These are phyloP conservation scores for Podospora tetraspora DNA, from an alignment of 495 filamentous ascomycete genomes.

Conservation along the genomic window DNA sequence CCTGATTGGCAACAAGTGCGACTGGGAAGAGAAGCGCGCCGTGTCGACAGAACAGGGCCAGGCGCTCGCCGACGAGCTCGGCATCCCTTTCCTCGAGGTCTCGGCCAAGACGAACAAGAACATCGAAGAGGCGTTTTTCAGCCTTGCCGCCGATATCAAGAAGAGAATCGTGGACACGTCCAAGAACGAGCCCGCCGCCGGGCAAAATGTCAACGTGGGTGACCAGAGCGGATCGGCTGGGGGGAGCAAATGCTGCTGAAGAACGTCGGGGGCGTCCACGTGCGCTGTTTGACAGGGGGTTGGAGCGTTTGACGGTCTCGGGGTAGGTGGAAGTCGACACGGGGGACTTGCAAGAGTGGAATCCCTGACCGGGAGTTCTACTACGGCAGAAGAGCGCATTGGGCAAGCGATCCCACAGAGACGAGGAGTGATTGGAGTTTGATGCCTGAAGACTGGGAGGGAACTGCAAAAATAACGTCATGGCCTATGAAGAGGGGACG, in stretches of 20 bases:
- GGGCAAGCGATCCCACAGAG: background rate
- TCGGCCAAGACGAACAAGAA: slow-evolving; percentile 99
- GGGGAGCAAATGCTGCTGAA: slow-evolving; percentile 85
- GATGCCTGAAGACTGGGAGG: background rate
- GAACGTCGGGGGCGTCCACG: background rate
- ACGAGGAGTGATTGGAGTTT: background rate
- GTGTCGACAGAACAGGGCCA: slow-evolving; percentile 92
- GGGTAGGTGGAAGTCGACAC: background rate
- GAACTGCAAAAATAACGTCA: background rate
- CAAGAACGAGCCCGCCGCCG: slow-evolving; percentile 62
- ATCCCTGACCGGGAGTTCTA: background rate
- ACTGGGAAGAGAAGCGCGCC: slow-evolving; percentile 98
- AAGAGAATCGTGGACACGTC: slow-evolving; percentile 85
- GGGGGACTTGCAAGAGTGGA: background rate
- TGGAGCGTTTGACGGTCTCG: background rate
- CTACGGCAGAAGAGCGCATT: background rate
- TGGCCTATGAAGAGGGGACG: background rate
- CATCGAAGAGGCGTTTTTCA: slow-evolving; percentile 98
- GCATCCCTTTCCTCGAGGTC: slow-evolving; percentile 97
- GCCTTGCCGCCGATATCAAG: slow-evolving; percentile 94
- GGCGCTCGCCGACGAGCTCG: slow-evolving; percentile 87
- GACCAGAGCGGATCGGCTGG: slow-evolving; percentile 53
- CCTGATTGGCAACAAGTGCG: slow-evolving; percentile 98
- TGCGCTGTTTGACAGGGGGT: background rate
- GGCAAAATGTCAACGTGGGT: slow-evolving; percentile 64